Evolutionary conservation across 305 asterid genomes (phyloP), one percentile per base, ranked within the genome.

Genomic region (Striga hermonthica): DNA sequence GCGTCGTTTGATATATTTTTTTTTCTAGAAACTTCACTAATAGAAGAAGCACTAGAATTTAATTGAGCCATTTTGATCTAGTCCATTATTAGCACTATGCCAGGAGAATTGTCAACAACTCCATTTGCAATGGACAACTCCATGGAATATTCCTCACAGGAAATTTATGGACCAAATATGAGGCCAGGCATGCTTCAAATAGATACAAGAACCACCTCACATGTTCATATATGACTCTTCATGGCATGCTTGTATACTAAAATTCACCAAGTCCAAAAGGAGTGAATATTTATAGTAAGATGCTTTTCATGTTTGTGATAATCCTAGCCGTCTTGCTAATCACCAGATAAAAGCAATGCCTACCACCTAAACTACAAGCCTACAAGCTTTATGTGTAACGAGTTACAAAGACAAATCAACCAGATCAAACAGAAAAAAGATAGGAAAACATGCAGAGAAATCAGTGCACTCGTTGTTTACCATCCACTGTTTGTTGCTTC

Each of bases 401-500:
- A 60, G 55, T 49, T 60, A 60, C 63, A 65, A 14, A 49, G 22
- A 64, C 11, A 50, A 58, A 49, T 12, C 47, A 41, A 57, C 62
- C 56, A 34, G 50, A 39, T 28, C 56, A 58, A 64, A 39, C 66
- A 66, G 63, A 54, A 37, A 22, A n/a, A 61, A 14, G 47, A 49
- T 63, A n/a, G 11, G 54, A 50, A 11, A 56, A 14, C 36, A 3
- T 49, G 38, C 36, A 63, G 9, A 47, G 10, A 44, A 14, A 44
- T 54, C 22, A 55, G 53, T 13, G 61, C 45, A 8, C 12, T 59
- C 14, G 68, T 64, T 35, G 49, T 76, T 75, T 78, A 90, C 97
- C 97, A 90, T 74, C 70, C 72, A 75, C 88, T 63, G 75, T 83
- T 78, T 65, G 86, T 83, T 74, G 80, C 92, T 50, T 79, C 85